Evolutionary conservation across 495 filamentous ascomycete genomes (phyloP), one percentile per base, ranked within the genome.

Genomic region (Neurospora tetraspora): DNA sequence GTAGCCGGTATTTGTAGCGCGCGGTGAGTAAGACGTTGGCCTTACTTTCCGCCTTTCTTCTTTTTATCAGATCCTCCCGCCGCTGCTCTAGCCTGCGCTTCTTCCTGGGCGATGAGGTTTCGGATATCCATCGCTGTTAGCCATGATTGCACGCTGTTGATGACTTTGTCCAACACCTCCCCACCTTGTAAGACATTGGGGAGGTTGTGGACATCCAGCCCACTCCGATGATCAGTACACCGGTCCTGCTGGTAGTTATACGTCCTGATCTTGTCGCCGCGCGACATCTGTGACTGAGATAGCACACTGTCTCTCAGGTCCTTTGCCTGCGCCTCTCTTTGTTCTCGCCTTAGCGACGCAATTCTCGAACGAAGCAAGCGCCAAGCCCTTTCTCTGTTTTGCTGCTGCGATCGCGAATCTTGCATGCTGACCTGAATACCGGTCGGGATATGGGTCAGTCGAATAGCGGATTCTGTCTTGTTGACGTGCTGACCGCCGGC

Each of bases 401-500:
- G 87, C 39, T 91, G 89, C 82, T 99, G 96, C n/a, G 93, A 96
- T 73, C 96, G 87, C 40, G 88, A 90, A 78, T 98, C 96, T 78
- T 99, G 96, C 84, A 98, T 97, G 59, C 89, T 90, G 12, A 98
- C 94, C 36, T 92, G 88, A 9, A 89, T 93, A 42, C 89, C 90
- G 0, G 94, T 97, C 11, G 96, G 96, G 14, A 93, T 85, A 86
- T 99, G 96, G 12, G 94, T 97, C 71, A 99, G 85, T 20, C 96
- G 91, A 74, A 99, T 92, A 20, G 96, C 96, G 40, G 94, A 97
- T 81, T 98, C 96, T 2, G 96, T 99, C 74, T 92, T 98, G 81
- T 99, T 99, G 78, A 99, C 96, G 80, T 98, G 96, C 83, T 99
- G 96, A 7, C 96, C 96, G 20, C 96, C 96, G 3, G 96, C 94